These are phyloP conservation scores for Hondaea fermentalgiana DNA, from an alignment of 108 stramenopile species.

Conservation along the genomic window DNA sequence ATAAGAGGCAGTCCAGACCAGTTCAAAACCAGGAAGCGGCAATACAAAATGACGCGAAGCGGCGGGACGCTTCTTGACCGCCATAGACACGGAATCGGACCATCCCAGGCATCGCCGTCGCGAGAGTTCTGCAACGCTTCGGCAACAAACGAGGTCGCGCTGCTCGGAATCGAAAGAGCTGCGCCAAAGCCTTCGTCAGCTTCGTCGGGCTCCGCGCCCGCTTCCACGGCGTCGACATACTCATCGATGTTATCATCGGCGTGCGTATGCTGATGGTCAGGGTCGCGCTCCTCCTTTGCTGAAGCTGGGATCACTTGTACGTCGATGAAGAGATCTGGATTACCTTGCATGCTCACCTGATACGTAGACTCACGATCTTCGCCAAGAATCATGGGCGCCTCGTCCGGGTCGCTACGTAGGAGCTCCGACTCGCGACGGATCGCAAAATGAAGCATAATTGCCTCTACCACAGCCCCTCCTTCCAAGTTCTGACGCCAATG, in stretches of 20 bases:
- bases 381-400: not conserved
- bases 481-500: not conserved
- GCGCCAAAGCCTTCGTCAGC: not conserved
- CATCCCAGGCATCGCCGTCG: not conserved
- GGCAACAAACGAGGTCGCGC: not conserved
- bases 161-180: too few species aligned
- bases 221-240: not conserved
- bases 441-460: not conserved
- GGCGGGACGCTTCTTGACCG: not conserved
- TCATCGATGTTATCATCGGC: not conserved
- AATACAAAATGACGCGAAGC: not conserved
- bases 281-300: not conserved
- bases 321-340: not conserved
- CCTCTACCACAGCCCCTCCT: not conserved
- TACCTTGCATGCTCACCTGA: not conserved
- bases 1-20: not conserved
- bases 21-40: not conserved
- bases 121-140: not conserved
- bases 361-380: not conserved
- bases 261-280: slow-evolving; percentile 3
- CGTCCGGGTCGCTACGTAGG: not conserved
- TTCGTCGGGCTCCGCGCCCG: not conserved
- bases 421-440: not conserved
- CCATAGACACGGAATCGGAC: not conserved
- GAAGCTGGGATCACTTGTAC: not conserved